phyloP scores from a whole-genome alignment of 345 rosid species.

The Balakata baccata region DNA sequence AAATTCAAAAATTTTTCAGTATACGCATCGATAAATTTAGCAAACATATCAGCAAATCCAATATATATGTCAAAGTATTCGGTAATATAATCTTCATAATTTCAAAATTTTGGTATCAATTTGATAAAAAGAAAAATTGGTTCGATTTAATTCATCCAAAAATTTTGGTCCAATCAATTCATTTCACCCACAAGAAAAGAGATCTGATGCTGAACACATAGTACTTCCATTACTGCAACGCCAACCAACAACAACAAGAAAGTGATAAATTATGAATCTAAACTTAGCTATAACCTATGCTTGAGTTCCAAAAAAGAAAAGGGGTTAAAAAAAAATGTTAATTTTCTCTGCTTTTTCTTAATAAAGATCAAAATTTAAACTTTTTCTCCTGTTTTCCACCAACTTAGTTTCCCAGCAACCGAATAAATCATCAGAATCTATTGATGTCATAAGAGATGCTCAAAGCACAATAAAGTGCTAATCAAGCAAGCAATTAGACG shows the following conservation, averaged over 20 bases:
- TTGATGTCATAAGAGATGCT: not conserved
- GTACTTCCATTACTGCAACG: not conserved
- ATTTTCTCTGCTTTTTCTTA: not conserved
- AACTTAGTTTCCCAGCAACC: constrained; percentile 11
- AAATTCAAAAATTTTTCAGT: too few species aligned
- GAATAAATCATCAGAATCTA: not conserved
- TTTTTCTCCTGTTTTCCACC: not conserved
- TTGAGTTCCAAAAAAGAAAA: not conserved
- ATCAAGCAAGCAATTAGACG: not conserved
- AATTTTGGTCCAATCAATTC: too few species aligned
- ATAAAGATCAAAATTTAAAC: not conserved
- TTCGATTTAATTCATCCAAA: too few species aligned
- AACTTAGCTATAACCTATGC: not conserved
- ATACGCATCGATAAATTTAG: too few species aligned
- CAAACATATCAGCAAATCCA: too few species aligned
- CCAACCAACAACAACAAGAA: not conserved
- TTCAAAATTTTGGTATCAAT: too few species aligned
- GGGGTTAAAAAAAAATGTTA: too few species aligned
- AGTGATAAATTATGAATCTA: not conserved
- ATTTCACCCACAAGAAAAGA: too few species aligned
- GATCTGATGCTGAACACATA: not conserved
- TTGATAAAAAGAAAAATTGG: too few species aligned
- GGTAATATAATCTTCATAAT: too few species aligned
- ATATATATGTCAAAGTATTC: too few species aligned
- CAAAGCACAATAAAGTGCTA: not conserved